phyloP scores from a whole-genome alignment of 805 yeast genomes.

The Zygosaccharomyces bailii region DNA sequence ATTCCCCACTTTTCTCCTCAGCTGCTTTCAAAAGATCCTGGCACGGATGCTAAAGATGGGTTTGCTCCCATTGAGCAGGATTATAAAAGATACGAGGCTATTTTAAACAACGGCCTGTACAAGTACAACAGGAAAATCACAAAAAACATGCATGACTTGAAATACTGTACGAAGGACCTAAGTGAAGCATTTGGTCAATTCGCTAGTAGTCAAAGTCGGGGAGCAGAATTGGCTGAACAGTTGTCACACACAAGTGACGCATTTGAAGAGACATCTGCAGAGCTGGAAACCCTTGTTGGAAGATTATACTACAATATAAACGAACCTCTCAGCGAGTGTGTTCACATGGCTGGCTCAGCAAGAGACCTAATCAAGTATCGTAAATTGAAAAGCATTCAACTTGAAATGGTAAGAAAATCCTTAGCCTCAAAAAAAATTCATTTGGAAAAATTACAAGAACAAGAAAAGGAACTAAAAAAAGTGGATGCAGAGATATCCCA shows the following conservation, averaged over 20 bases:
- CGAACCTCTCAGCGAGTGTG: conserved; percentile 35
- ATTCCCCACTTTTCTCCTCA: conserved; percentile 30
- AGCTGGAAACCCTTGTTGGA: conserved; percentile 30
- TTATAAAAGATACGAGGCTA: conserved; percentile 28
- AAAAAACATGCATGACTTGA: conserved; percentile 25
- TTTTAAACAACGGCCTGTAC: conserved; percentile 29
- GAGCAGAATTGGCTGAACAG: conserved; percentile 28
- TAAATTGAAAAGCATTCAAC: conserved; percentile 31
- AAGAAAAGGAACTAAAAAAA: conserved; percentile 25
- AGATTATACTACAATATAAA: conserved; percentile 32
- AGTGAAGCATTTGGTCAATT: conserved; percentile 29
- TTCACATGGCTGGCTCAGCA: conserved; percentile 32
- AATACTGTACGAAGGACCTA: conserved; percentile 27
- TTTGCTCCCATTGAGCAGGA: conserved; percentile 31
- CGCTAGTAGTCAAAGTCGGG: conserved; percentile 24
- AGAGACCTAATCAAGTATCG: conserved; percentile 33
- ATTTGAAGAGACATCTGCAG: conserved; percentile 25
- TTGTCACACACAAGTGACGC: conserved; percentile 29
- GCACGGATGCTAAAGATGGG: conserved; percentile 19
- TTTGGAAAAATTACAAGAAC: conserved; percentile 26
- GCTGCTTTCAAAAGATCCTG: conserved; percentile 20
- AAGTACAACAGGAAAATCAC: conserved; percentile 31
- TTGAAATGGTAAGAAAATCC: conserved; percentile 26
- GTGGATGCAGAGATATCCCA: conserved; percentile 25
- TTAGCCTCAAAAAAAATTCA: conserved; percentile 25